Evolutionary conservation across 164 flowering plant genomes (phyloP).

Genomic region (Vitis labrusca): DNA sequence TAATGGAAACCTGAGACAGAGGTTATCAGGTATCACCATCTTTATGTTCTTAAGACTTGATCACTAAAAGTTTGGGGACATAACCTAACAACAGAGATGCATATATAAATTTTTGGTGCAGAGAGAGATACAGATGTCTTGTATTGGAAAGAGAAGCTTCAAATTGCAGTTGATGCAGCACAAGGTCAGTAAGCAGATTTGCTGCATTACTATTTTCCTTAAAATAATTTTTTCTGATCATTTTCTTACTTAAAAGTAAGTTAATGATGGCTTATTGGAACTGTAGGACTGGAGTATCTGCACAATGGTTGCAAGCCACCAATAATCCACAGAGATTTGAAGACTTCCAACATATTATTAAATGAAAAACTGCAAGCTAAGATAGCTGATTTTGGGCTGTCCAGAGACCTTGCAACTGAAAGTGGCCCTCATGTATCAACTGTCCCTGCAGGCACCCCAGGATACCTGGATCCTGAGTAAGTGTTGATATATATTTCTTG

Average conservation of each 20-base stretch:
- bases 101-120: no score
- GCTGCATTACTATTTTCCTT: no score
- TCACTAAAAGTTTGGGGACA: no score
- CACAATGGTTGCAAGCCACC: slow-evolving; percentile 29
- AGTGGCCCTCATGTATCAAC: slow-evolving; percentile 6
- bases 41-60: no score
- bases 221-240: no score
- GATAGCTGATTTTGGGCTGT: slow-evolving; percentile 26
- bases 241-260: no score
- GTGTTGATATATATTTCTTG: background rate
- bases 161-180: slow-evolving; percentile 22
- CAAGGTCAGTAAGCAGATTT: no score
- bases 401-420: slow-evolving; percentile 12
- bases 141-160: slow-evolving; percentile 17
- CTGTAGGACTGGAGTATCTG: slow-evolving; percentile 29
- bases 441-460: slow-evolving; percentile 19
- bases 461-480: slow-evolving; percentile 29
- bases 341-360: slow-evolving; percentile 25
- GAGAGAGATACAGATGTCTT: no score
- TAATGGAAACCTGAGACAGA: slow-evolving; percentile 23
- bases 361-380: slow-evolving; percentile 19
- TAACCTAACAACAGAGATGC: no score
- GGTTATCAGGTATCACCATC: slow-evolving; percentile 10
- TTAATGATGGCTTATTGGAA: background rate
- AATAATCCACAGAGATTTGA: slow-evolving; percentile 30